Evolutionary conservation across 371 early-diverging fungal species (phyloP).

Genomic region (Capillidium heterosporum): DNA sequence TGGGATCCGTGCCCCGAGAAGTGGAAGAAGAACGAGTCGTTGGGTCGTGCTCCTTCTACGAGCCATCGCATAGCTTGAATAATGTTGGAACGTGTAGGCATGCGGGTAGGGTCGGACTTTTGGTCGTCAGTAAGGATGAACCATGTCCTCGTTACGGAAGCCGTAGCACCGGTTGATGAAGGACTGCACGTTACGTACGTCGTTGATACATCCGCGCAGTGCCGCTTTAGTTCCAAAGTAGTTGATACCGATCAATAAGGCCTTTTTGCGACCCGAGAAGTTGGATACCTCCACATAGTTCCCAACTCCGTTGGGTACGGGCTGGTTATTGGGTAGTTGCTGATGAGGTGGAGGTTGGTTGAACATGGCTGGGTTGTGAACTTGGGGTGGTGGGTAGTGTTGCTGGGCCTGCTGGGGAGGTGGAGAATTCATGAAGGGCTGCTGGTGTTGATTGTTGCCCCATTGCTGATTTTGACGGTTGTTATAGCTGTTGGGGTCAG

Average conservation of each 20-base stretch:
- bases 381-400: slow-evolving; percentile 4
- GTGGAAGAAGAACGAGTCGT: slow-evolving; percentile 79
- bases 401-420: background rate
- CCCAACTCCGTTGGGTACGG: background rate
- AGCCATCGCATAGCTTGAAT: slow-evolving; percentile 72
- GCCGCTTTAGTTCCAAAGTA: slow-evolving; percentile 48
- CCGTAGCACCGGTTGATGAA: slow-evolving; percentile 43
- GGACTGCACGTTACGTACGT: slow-evolving; percentile 63
- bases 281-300: slow-evolving; percentile 20
- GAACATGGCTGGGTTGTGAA: background rate
- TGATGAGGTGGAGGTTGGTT: background rate
- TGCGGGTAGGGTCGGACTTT: slow-evolving; percentile 24
- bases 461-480: background rate
- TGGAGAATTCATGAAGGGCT: background rate
- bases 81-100: slow-evolving; percentile 71
- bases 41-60: slow-evolving; percentile 56
- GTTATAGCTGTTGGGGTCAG: background rate
- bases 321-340: slow-evolving; percentile 1
- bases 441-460: background rate
- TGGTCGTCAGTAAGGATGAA: slow-evolving; percentile 77
- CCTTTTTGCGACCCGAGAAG: slow-evolving; percentile 59
- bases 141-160: slow-evolving; percentile 51
- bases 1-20: slow-evolving; percentile 82
- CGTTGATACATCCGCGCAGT: slow-evolving; percentile 76
- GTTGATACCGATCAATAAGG: slow-evolving; percentile 84